Evolutionary conservation across 2,329 filamentous ascomycete species (phyloP).

Genomic region (Colletotrichum paranaense): DNA sequence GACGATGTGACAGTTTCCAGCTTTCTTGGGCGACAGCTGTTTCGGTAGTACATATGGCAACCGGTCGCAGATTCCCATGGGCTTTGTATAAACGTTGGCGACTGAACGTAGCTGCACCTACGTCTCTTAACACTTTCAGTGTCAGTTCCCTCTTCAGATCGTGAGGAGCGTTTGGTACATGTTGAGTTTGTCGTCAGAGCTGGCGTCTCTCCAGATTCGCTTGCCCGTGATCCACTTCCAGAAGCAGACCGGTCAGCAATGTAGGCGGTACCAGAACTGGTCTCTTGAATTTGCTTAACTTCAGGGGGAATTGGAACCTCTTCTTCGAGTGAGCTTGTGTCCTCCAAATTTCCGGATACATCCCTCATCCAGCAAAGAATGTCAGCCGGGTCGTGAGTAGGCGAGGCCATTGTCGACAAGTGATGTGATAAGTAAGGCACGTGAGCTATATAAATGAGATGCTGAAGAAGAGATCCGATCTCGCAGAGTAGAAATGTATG

Average conservation of each 20-base stretch:
- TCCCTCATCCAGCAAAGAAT: neutral
- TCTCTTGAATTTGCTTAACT: neutral
- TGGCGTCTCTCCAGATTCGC: neutral
- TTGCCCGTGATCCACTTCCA: neutral
- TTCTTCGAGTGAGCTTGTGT: neutral
- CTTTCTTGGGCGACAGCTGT: too few species aligned
- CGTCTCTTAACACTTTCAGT: neutral
- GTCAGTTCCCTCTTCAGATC: neutral
- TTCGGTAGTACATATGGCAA: too few species aligned
- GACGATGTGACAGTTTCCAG: neutral
- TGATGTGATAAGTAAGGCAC: too few species aligned
- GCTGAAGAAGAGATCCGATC: neutral
- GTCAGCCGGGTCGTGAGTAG: neutral
- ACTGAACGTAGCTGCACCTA: neutral
- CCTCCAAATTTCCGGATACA: neutral
- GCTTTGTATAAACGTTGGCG: too few species aligned
- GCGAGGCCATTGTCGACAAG: neutral
- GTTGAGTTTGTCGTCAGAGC: neutral
- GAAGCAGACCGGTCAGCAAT: neutral
- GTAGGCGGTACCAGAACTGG: neutral
- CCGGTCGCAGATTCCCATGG: too few species aligned
- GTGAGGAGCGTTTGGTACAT: neutral
- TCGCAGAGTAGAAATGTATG: neutral
- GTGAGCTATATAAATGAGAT: too few species aligned
- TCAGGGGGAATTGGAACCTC: neutral